Percentiles rank a stretch among this genome's conserved stretches.
Conservation (phyloP, 192 early-diverging fungal genomes). For the Haplosporangium gracile region DNA sequence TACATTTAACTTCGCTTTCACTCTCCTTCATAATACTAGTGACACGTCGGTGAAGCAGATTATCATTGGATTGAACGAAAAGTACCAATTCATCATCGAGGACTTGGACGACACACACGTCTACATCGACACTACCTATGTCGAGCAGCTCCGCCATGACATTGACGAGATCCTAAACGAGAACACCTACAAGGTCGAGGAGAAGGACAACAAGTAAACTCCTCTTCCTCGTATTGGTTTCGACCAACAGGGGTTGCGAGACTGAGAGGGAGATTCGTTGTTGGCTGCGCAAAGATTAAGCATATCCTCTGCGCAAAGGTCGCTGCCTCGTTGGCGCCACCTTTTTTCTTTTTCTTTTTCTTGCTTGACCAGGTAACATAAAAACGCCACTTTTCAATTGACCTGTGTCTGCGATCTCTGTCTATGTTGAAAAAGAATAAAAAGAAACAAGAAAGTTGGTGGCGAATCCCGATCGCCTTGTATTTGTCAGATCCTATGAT, state of each 20-base stretch:
- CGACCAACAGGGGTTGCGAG: not conserved
- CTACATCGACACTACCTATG: slow-evolving; percentile 75
- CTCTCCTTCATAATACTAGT: slow-evolving; percentile 48
- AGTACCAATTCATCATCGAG: slow-evolving; percentile 81
- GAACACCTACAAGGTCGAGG: slow-evolving; percentile 75
- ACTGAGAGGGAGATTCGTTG: not conserved
- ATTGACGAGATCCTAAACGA: slow-evolving; percentile 81
- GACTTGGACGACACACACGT: slow-evolving; percentile 88
- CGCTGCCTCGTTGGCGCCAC: too few relatives aligned
- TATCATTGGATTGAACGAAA: slow-evolving; percentile 76
- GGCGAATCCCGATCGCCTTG: not conserved
- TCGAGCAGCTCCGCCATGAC: slow-evolving; percentile 69
- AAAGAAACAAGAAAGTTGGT: not conserved
- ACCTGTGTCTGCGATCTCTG: not conserved
- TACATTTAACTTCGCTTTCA: not conserved
- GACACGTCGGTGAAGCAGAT: slow-evolving; percentile 85
- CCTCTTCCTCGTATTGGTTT: not conserved
- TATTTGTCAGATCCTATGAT: not conserved
- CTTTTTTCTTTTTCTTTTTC: too few relatives aligned
- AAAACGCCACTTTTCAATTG: not conserved
- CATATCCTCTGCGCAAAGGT: too few relatives aligned
- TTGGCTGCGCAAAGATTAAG: too few relatives aligned
- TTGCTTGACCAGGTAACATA: too few relatives aligned
- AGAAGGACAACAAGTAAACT: slow-evolving; percentile 12
- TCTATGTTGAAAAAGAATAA: not conserved